These are phyloP conservation scores for Torulaspora quercuum DNA, from an alignment of 805 yeast genomes.

Conservation along the genomic window DNA sequence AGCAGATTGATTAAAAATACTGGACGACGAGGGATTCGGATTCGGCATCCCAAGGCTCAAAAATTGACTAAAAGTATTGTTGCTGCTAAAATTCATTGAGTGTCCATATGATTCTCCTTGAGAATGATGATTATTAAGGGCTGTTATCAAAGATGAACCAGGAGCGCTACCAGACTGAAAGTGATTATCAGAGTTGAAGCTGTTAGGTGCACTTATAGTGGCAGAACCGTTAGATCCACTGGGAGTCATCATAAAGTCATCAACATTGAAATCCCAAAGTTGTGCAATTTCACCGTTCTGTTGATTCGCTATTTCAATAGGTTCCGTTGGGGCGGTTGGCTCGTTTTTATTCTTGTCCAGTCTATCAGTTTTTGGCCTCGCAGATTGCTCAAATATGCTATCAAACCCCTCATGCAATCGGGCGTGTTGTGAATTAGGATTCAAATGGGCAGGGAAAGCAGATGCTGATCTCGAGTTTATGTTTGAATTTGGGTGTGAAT, in stretches of 20 bases:
- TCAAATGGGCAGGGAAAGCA: conserved; percentile 1
- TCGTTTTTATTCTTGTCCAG: neutral
- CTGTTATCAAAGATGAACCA: conserved; percentile 7
- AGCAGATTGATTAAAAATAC: conserved; percentile 10
- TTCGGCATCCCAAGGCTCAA: conserved; percentile 9
- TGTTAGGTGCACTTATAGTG: conserved; percentile 38
- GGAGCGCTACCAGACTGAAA: conserved; percentile 18
- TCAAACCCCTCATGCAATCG: conserved; percentile 5
- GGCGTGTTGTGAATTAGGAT: conserved; percentile 4
- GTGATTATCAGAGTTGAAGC: conserved; percentile 29
- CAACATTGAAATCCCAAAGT: conserved; percentile 40
- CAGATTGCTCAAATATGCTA: conserved; percentile 1
- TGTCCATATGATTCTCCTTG: conserved; percentile 7
- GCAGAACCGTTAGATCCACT: conserved; percentile 35
- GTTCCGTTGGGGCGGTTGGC: conserved; percentile 16
- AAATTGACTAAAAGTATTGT: conserved; percentile 7
- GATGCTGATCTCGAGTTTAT: conserved; percentile 1
- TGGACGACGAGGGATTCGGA: conserved; percentile 2
- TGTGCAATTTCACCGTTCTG: conserved; percentile 41
- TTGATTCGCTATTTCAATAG: conserved; percentile 32
- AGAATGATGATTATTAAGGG: conserved; percentile 1
- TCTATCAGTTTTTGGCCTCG: neutral
- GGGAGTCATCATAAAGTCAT: conserved; percentile 38
- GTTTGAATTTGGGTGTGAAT: conserved; percentile 1
- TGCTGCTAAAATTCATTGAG: conserved; percentile 3